phyloP scores from a whole-genome alignment of 495 filamentous ascomycete genomes.

The Talaromyces liani region DNA sequence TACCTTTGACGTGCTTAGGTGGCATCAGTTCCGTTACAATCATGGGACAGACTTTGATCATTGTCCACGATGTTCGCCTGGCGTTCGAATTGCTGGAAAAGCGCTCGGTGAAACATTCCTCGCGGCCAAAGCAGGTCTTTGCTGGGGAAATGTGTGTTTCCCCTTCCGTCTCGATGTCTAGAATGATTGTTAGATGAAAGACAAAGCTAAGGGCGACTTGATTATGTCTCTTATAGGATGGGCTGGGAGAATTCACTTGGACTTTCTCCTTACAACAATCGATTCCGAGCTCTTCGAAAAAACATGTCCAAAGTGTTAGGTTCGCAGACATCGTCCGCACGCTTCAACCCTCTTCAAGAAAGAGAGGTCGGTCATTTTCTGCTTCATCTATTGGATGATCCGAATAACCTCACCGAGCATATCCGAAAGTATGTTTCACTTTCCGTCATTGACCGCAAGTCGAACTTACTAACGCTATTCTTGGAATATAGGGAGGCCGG shows the following conservation, averaged over 20 bases:
- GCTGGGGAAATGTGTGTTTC: conserved; percentile 31
- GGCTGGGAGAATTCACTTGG: conserved; percentile 29
- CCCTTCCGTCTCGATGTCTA: neutral
- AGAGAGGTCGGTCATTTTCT: conserved; percentile 33
- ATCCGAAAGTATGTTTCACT: conserved; percentile 27
- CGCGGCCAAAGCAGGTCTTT: conserved; percentile 29
- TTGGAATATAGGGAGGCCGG: conserved; percentile 24
- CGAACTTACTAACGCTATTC: neutral
- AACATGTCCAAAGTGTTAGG: conserved; percentile 24
- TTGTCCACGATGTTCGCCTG: conserved; percentile 36
- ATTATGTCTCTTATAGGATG: neutral
- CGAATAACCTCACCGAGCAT: conserved; percentile 26
- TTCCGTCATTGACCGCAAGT: neutral
- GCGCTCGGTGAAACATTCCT: conserved; percentile 34
- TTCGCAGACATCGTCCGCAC: conserved; percentile 21
- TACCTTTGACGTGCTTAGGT: conserved; percentile 14
- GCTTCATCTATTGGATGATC: conserved; percentile 30
- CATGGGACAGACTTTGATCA: conserved; percentile 38
- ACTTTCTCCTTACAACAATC: conserved; percentile 27
- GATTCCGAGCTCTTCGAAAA: conserved; percentile 36
- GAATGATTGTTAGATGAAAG: neutral
- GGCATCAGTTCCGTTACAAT: conserved; percentile 47
- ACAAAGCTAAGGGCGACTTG: neutral
- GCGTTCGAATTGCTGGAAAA: conserved; percentile 42
- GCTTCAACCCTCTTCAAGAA: conserved; percentile 31